Base-by-base conservation (phyloP, 805 yeast species). In the Dipodascopsis uninucleata region DNA sequence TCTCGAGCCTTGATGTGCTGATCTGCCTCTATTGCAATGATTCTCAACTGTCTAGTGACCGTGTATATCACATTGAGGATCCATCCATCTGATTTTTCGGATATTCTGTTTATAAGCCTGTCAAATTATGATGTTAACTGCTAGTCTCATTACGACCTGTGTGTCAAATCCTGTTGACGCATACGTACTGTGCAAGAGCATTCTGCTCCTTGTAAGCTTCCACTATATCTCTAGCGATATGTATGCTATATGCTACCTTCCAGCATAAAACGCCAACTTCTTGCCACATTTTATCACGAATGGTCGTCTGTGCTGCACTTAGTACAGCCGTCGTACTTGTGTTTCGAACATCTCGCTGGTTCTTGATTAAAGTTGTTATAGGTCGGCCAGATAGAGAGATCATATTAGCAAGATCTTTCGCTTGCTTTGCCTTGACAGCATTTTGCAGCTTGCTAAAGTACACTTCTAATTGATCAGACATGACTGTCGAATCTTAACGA, bases 21-120 rank as follows among this genome's bases (percentile, higher is more conserved):
- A 25, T 49, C 53, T 34, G 53, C 62, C 40, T 56, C 49, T 8
- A 58, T 39, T 1, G 68, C 58, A 21, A 62, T 36, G 33, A 52
- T 55, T 20, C 63, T 53, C 16, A 64, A 50, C 29, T 64, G 62
- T 14, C 49, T 40, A 20, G 61, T 56, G 3, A 62, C 58, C 1
- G 54, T 39, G 37, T 46, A 60, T 36, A 65, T 35, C 5, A 55
- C 58, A 5, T 50, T 56, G 9, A 55, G 18, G 12, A 55, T 39
- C 58, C 58, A 54, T 18, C 29, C 36, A 17, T 54, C 51, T 17
- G 41, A 39, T 18, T 37, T 43, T 22, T 43, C 56, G 8, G 46
- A 46, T 5, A 52, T 20, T 39, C 57, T 35, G 31, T 50, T 52
- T 25, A 52, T 20, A n/a, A 26, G 17, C 28, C 56, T 41, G 18